Percentiles rank a stretch among this genome's conserved stretches.
phyloP scores from a whole-genome alignment of 192 early-diverging fungal species.

The Coemansia erecta region DNA sequence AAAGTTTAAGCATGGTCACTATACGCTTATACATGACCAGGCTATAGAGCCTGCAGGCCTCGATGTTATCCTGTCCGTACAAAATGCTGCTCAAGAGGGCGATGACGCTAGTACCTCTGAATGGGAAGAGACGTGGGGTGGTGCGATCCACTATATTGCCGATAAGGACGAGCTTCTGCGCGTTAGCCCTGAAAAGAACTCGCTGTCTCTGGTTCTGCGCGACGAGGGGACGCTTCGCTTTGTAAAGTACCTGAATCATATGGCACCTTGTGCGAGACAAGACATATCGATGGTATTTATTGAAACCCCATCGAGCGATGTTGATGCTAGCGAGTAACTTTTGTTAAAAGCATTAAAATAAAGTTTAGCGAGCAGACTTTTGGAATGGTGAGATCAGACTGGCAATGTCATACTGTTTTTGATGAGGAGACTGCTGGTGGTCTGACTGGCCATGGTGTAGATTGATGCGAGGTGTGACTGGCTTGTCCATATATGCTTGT shows the following conservation, averaged over 20 bases:
- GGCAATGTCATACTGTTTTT: neutral
- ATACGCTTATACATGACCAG: conserved; percentile 63
- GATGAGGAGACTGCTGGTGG: too few species aligned
- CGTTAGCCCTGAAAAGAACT: conserved; percentile 56
- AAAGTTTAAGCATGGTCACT: conserved; percentile 57
- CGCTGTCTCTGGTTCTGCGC: conserved; percentile 56
- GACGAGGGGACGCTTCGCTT: conserved; percentile 58
- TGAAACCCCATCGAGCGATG: conserved; percentile 9
- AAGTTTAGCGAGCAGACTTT: neutral
- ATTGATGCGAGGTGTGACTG: conserved; percentile 26
- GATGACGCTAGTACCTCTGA: conserved; percentile 5
- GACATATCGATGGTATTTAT: conserved; percentile 50
- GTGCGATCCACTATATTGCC: conserved; percentile 60
- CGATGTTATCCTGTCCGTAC: conserved; percentile 50
- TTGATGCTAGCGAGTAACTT: conserved; percentile 8
- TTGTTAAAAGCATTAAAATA: neutral
- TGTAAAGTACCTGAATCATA: conserved; percentile 57
- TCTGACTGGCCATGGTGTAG: neutral
- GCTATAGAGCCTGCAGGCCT: conserved; percentile 55
- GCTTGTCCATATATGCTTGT: neutral
- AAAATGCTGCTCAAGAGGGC: conserved; percentile 4
- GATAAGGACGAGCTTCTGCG: conserved; percentile 54
- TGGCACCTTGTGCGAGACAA: conserved; percentile 30
- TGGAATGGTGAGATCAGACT: conserved; percentile 2
- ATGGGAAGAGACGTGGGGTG: conserved; percentile 58